phyloP scores from a whole-genome alignment of 2,329 filamentous ascomycete species.

The Aspergillus thermomutatus region DNA sequence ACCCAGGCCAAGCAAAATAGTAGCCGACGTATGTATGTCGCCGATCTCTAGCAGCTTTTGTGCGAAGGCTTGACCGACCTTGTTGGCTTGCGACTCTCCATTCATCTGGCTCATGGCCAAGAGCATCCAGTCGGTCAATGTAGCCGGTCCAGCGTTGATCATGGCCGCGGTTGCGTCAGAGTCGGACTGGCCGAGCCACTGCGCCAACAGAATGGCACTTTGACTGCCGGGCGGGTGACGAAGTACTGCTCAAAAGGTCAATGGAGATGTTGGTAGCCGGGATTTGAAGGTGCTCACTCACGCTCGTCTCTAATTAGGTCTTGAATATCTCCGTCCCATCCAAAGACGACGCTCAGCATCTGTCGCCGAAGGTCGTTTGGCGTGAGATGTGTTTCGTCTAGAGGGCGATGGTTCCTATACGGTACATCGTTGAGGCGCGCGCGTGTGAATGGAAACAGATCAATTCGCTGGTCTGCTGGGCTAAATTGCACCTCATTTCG shows the following conservation, averaged over 20 bases:
- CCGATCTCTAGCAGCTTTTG: constrained; percentile 85
- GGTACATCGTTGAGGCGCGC: constrained; percentile 77
- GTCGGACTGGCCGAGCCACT: constrained; percentile 87
- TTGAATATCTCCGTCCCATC: constrained; percentile 83
- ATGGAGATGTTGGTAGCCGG: constrained; percentile 3
- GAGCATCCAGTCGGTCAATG: constrained; percentile 95
- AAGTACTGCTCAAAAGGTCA: constrained; percentile 47
- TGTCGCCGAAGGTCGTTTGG: constrained; percentile 77
- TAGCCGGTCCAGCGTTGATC: constrained; percentile 76
- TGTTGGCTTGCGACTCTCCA: constrained; percentile 73
- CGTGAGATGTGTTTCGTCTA: constrained; percentile 60
- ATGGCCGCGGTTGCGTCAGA: constrained; percentile 76
- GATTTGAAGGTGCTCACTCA: constrained; percentile 31
- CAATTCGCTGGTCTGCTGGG: constrained; percentile 69
- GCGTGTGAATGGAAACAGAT: constrained; percentile 83
- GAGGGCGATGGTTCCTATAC: constrained; percentile 65
- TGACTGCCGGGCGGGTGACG: constrained; percentile 71
- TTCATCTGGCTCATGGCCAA: constrained; percentile 87
- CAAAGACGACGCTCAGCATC: constrained; percentile 92
- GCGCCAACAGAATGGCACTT: constrained; percentile 76
- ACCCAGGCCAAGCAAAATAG: constrained; percentile 87
- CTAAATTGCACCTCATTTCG: constrained; percentile 77
- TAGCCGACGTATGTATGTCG: constrained; percentile 87
- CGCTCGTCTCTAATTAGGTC: constrained; percentile 79
- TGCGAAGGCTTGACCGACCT: constrained; percentile 85